These are phyloP conservation scores for Geotrichum cucujoidarum DNA, from an alignment of 1,139 yeast genomes.

Conservation along the genomic window DNA sequence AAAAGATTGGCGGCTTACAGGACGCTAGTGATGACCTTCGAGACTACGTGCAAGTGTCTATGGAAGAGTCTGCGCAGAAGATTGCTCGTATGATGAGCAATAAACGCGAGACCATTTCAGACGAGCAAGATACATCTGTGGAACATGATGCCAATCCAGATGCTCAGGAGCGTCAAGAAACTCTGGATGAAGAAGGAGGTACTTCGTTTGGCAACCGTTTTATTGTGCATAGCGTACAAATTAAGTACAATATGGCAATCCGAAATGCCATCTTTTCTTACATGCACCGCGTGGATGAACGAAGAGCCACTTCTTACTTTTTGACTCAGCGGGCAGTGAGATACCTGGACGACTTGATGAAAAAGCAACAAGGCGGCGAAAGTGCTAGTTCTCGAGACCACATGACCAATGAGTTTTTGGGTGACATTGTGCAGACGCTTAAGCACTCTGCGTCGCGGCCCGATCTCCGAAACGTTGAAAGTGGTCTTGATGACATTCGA, in stretches of 20 bases:
- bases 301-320: conserved; percentile 55
- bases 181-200: conserved; percentile 30
- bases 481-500: conserved; percentile 10
- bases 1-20: conserved; percentile 6
- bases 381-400: conserved; percentile 4
- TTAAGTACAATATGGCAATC: conserved; percentile 72
- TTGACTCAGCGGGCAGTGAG: conserved; percentile 69
- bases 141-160: background rate
- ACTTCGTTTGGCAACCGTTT: conserved; percentile 67
- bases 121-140: background rate
- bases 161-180: no score
- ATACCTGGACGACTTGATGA: conserved; percentile 52
- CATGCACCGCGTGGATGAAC: conserved; percentile 53
- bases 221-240: conserved; percentile 66
- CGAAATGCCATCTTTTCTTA: conserved; percentile 61
- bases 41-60: conserved; percentile 14
- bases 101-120: conserved; percentile 16
- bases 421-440: conserved; percentile 20
- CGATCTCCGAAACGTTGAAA: background rate
- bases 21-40: conserved; percentile 3
- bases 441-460: conserved; percentile 10
- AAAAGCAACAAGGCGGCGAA: conserved; percentile 19
- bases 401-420: conserved; percentile 9
- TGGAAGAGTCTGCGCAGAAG: conserved; percentile 16
- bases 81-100: conserved; percentile 16